Evolutionary conservation across 2,329 filamentous ascomycete species (phyloP).

Genomic region (Onygena corvina): DNA sequence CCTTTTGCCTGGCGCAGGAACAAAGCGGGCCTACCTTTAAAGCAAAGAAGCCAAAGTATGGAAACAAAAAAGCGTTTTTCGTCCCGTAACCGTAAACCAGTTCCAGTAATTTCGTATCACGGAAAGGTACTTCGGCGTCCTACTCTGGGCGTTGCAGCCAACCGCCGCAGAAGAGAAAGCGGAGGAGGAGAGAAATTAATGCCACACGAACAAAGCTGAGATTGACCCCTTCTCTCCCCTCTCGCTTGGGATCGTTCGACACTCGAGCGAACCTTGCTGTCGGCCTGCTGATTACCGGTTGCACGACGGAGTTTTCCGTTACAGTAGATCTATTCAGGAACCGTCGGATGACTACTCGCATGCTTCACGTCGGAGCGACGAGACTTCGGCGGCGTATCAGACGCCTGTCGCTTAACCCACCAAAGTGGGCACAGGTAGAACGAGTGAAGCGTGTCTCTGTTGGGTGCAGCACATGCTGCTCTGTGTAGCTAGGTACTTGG

Average conservation of each 20-base stretch:
- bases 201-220: too few relatives aligned
- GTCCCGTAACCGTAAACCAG: slow-evolving; percentile 2
- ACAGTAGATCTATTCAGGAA: too few relatives aligned
- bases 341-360: too few relatives aligned
- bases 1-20: slow-evolving; percentile 2
- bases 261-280: too few relatives aligned
- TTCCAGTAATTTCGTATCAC: neutral
- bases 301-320: too few relatives aligned
- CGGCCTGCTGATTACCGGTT: too few relatives aligned
- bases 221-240: too few relatives aligned
- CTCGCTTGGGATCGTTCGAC: too few relatives aligned
- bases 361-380: too few relatives aligned
- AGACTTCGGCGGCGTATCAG: neutral
- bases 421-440: slow-evolving; percentile 4
- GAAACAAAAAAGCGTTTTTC: neutral
- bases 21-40: slow-evolving; percentile 7
- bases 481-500: neutral
- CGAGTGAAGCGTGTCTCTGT: too few relatives aligned
- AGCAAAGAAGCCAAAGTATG: neutral
- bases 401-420: slow-evolving; percentile 5
- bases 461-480: slow-evolving; percentile 4
- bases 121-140: neutral
- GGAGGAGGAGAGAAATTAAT: neutral
- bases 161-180: neutral
- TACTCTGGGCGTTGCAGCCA: neutral